Conservation (phyloP, 2,329 filamentous ascomycete species). For the Trichoderma afroharzianum region DNA sequence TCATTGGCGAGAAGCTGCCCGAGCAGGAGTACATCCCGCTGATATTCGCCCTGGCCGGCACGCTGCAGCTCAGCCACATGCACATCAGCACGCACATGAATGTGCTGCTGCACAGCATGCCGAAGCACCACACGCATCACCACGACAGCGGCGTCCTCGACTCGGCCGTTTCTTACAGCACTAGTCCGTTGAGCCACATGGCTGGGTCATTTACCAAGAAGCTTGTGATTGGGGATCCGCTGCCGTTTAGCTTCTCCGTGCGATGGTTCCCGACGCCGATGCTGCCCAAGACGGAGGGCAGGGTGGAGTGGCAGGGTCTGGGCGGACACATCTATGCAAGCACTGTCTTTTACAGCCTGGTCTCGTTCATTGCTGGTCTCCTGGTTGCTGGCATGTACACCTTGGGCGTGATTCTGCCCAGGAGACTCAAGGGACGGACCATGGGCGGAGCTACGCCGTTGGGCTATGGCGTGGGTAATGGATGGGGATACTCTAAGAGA, state of each 20-base stretch:
- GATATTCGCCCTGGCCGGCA: constrained; percentile 84
- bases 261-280: constrained; percentile 79
- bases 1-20: constrained; percentile 48
- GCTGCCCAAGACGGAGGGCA: constrained; percentile 64
- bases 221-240: constrained; percentile 81
- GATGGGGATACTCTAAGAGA: constrained; percentile 58
- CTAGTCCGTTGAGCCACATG: constrained; percentile 65
- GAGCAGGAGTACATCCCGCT: constrained; percentile 71
- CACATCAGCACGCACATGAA: constrained; percentile 90
- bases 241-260: constrained; percentile 76
- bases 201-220: constrained; percentile 53
- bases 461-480: constrained; percentile 56
- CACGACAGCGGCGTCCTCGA: constrained; percentile 77
- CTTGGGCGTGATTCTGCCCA: constrained; percentile 56
- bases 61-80: constrained; percentile 81
- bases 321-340: constrained; percentile 62
- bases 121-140: constrained; percentile 58
- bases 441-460: constrained; percentile 57
- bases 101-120: constrained; percentile 71
- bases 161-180: constrained; percentile 82
- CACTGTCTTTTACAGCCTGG: constrained; percentile 59
- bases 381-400: constrained; percentile 57
- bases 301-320: constrained; percentile 62
- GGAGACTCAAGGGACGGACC: constrained; percentile 45
- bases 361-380: constrained; percentile 55